phyloP scores from a whole-genome alignment of 1,139 yeast species.

The Lodderomyces parapsilosis region DNA sequence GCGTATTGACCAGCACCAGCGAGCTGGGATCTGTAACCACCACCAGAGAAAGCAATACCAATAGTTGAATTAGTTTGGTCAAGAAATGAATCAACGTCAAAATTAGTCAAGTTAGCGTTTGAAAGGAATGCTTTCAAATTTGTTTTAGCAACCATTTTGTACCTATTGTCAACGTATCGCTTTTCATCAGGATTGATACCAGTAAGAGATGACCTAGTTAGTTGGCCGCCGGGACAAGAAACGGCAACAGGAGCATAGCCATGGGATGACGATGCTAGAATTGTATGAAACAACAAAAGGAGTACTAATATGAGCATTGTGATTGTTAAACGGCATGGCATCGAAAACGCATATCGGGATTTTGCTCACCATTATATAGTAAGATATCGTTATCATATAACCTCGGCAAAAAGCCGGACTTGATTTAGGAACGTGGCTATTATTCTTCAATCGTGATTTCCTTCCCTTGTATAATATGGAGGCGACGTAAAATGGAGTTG shows the following conservation, averaged over 20 bases:
- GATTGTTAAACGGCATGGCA: no score
- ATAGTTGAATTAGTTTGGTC: constrained; percentile 25
- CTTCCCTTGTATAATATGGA: no score
- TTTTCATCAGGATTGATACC: constrained; percentile 40
- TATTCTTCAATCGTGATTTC: no score
- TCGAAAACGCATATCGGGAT: no score
- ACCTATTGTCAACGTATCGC: constrained; percentile 48
- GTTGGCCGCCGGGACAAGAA: constrained; percentile 46
- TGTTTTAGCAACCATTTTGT: constrained; percentile 43
- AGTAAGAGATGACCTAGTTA: constrained; percentile 12
- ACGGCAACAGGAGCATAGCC: constrained; percentile 66
- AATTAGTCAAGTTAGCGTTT: constrained; percentile 57
- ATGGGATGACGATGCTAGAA: neutral
- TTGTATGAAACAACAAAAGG: neutral
- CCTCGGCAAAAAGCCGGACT: no score
- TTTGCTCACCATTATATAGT: no score
- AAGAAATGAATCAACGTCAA: constrained; percentile 51
- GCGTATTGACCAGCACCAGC: constrained; percentile 85
- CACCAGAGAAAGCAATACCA: constrained; percentile 77
- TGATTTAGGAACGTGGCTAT: no score
- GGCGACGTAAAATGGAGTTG: no score
- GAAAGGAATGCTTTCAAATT: constrained; percentile 57
- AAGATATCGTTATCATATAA: no score
- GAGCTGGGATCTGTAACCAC: constrained; percentile 91
- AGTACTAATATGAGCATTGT: neutral